Conservation (phyloP, 345 rosid species). For the Aurinia saxatilis region DNA sequence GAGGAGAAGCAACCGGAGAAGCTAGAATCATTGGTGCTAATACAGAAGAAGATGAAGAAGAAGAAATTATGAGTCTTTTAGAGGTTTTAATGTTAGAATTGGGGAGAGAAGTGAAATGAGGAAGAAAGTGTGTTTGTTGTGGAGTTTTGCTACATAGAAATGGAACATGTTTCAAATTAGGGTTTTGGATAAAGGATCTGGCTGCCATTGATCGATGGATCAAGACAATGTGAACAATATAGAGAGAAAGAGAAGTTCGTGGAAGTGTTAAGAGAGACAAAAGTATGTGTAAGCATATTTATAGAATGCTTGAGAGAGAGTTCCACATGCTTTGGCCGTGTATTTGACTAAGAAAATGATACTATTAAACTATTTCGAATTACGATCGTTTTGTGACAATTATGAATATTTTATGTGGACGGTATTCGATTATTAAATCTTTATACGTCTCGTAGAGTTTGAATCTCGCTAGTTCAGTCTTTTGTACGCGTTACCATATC, state of each 20-base stretch:
- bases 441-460: neutral
- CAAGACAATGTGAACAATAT: neutral
- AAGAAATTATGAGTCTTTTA: neutral
- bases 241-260: neutral
- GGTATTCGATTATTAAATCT: neutral
- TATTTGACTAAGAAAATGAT: slow-evolving; percentile 19
- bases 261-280: neutral
- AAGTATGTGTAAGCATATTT: slow-evolving; percentile 2
- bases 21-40: neutral
- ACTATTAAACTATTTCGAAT: slow-evolving; percentile 7
- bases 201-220: slow-evolving; percentile 31
- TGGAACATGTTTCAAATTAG: slow-evolving; percentile 15
- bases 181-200: slow-evolving; percentile 27
- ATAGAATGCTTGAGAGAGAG: slow-evolving; percentile 1
- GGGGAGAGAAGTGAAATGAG: neutral
- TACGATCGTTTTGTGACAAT: slow-evolving; percentile 8
- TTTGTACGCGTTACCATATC: slow-evolving; percentile 23
- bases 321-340: slow-evolving; percentile 25
- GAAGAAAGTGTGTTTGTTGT: neutral
- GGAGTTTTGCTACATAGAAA: neutral
- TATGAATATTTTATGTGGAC: slow-evolving; percentile 13
- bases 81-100: neutral
- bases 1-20: slow-evolving; percentile 4
- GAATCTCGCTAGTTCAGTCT: slow-evolving; percentile 16
- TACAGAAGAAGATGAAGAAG: slow-evolving; percentile 11